phyloP scores from a whole-genome alignment of 768 basidiomycete genomes.

The Leccinum pellstonianum region DNA sequence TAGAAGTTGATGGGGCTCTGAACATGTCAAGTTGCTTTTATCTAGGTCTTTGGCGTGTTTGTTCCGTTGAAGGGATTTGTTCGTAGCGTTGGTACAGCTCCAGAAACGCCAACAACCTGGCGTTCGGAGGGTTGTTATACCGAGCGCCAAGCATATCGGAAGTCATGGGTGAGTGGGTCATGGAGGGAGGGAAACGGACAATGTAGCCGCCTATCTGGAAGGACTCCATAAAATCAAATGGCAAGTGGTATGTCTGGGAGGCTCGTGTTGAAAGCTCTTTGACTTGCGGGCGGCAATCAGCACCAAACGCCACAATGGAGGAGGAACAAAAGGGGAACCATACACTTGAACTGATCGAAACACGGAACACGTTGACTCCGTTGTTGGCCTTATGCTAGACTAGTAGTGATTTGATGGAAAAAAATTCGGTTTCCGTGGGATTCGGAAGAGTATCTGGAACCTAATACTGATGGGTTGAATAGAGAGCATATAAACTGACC shows the following conservation, averaged over 20 bases:
- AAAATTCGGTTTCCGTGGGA: not conserved
- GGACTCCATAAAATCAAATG: conserved; percentile 2
- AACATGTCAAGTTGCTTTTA: conserved; percentile 8
- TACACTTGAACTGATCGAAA: not conserved
- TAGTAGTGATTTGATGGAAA: not conserved
- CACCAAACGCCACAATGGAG: conserved; percentile 9
- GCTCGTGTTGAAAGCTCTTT: not conserved
- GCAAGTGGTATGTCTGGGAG: not conserved
- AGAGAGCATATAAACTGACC: not conserved
- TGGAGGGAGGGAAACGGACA: not conserved
- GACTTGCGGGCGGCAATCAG: not conserved
- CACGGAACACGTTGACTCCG: not conserved
- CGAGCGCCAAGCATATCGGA: conserved; percentile 1
- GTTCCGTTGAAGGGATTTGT: conserved; percentile 1
- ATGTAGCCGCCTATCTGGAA: not conserved
- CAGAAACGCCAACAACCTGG: conserved; percentile 16
- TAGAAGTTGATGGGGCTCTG: not conserved
- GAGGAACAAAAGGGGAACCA: not conserved
- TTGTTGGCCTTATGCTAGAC: not conserved
- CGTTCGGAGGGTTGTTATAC: not conserved
- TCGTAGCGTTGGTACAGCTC: conserved; percentile 14
- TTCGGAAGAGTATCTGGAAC: not conserved
- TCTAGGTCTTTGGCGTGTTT: not conserved
- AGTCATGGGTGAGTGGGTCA: not conserved
- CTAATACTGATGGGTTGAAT: not conserved